phyloP scores from a whole-genome alignment of 176 grass and related monocot species.

The Oryza glumipatula region DNA sequence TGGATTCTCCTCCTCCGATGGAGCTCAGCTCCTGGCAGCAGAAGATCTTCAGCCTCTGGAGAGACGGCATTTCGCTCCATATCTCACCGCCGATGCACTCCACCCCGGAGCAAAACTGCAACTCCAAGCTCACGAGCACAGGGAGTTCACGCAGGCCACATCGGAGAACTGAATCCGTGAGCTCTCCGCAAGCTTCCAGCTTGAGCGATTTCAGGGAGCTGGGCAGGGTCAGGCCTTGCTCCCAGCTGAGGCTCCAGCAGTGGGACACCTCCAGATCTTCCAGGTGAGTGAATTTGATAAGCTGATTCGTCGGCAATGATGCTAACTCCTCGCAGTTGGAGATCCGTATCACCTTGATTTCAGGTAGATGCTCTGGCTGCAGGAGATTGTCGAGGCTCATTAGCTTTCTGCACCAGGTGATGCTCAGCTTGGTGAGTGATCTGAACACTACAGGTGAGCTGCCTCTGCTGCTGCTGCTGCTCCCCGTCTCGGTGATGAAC shows the following conservation, averaged over 20 bases:
- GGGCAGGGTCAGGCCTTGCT: too few species aligned
- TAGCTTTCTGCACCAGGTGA: not conserved
- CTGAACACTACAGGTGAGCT: not conserved
- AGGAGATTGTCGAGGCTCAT: not conserved
- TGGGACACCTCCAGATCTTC: not conserved
- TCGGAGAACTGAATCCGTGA: too few species aligned
- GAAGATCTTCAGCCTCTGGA: not conserved
- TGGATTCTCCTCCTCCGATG: not conserved
- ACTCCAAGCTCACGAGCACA: not conserved
- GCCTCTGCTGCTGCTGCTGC: not conserved
- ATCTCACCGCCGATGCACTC: not conserved
- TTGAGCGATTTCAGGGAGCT: too few species aligned
- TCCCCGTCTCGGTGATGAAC: not conserved
- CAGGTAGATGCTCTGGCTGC: not conserved
- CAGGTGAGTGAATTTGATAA: not conserved
- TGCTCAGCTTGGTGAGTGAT: not conserved
- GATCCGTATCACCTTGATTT: not conserved
- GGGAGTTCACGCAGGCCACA: too few species aligned
- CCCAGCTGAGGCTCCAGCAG: too few species aligned
- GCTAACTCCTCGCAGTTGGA: not conserved
- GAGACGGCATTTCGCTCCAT: not conserved
- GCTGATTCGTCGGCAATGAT: not conserved
- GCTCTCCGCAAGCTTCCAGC: too few species aligned
- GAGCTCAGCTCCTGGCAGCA: not conserved
- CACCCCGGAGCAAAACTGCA: not conserved